Percentiles rank a stretch among this genome's conserved stretches.
phyloP scores from a whole-genome alignment of 2,329 filamentous ascomycete species.

The Pezicula carpinea region DNA sequence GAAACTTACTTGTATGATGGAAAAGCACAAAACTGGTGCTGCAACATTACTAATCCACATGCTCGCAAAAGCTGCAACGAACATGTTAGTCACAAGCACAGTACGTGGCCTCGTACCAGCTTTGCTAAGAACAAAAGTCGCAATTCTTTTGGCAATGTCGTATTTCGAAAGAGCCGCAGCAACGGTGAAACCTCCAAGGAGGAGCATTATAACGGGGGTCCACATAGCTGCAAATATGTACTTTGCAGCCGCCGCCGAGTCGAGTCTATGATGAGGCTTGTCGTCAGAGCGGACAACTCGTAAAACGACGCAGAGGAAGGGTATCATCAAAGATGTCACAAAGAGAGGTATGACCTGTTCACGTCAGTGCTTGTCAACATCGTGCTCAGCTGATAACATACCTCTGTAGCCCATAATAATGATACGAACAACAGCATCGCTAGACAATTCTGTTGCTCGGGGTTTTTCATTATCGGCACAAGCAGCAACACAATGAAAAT shows the following conservation, averaged over 20 bases:
- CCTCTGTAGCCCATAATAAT: constrained; percentile 93
- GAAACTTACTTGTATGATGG: constrained; percentile 77
- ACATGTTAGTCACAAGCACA: constrained; percentile 96
- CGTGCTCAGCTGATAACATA: constrained; percentile 34
- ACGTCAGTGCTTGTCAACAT: constrained; percentile 14
- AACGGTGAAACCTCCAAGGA: constrained; percentile 93
- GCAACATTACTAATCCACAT: constrained; percentile 99
- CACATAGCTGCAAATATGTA: constrained; percentile 96
- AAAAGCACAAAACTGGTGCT: constrained; percentile 93
- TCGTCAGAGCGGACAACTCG: constrained; percentile 77
- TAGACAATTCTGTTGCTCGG: constrained; percentile 93
- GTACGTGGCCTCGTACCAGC: constrained; percentile 86
- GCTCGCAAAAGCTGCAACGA: constrained; percentile 93
- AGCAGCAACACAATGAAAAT: constrained; percentile 72
- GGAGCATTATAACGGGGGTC: constrained; percentile 98
- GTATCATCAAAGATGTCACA: constrained; percentile 89
- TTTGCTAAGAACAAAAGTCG: constrained; percentile 93
- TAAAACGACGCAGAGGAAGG: constrained; percentile 85
- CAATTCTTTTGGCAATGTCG: constrained; percentile 95
- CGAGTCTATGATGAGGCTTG: constrained; percentile 63
- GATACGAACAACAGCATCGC: constrained; percentile 92
- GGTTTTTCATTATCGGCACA: constrained; percentile 75
- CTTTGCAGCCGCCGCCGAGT: constrained; percentile 73
- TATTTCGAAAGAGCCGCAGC: constrained; percentile 95
- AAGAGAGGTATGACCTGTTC: constrained; percentile 88